Evolutionary conservation across 2,329 filamentous ascomycete species (phyloP).

Genomic region (Xylaria arbuscula): DNA sequence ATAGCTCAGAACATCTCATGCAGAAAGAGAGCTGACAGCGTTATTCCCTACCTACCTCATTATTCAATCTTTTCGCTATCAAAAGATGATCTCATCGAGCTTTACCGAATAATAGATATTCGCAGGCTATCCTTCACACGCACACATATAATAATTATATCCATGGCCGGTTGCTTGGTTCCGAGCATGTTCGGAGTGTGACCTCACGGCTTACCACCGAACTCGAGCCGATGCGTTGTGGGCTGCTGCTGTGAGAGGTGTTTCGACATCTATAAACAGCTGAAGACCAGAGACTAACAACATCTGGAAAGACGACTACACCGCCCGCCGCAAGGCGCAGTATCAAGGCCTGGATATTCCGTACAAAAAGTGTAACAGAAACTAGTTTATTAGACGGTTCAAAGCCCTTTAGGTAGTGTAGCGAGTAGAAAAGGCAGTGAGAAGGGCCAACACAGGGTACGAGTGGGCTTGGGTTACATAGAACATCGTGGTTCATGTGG

Average conservation of each 20-base stretch:
- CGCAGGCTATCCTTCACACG: too few relatives aligned
- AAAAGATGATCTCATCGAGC: too few relatives aligned
- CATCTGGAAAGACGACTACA: too few relatives aligned
- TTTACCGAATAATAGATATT: too few relatives aligned
- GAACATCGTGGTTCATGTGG: background rate
- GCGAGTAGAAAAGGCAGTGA: background rate
- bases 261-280: too few relatives aligned
- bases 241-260: background rate
- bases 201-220: background rate
- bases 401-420: background rate
- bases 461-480: background rate
- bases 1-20: too few relatives aligned
- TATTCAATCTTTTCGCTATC: too few relatives aligned
- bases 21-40: too few relatives aligned
- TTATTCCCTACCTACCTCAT: too few relatives aligned
- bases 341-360: background rate
- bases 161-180: background rate
- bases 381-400: background rate
- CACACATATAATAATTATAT: too few relatives aligned
- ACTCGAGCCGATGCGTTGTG: background rate
- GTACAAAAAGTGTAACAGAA: background rate
- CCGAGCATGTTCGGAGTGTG: background rate
- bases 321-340: too few relatives aligned
- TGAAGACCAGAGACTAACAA: too few relatives aligned
- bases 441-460: constrained; percentile 6